phyloP scores from a whole-genome alignment of 345 rosid genomes.

The Bretschneidera sinensis region DNA sequence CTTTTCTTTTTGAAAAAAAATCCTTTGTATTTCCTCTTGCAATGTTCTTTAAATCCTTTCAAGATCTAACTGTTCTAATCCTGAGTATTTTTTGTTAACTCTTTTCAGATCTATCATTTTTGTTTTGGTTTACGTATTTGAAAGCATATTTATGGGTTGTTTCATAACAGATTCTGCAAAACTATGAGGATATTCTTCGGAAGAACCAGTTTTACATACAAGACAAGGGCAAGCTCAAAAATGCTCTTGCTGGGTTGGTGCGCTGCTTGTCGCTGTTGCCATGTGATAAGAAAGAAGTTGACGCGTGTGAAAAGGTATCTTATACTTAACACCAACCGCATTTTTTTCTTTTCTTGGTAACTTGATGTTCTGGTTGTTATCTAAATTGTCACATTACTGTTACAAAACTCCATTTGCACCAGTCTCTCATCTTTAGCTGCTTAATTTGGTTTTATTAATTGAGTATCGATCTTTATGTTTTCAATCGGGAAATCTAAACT shows the following conservation, averaged over 20 bases:
- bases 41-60: not conserved
- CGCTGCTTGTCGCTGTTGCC: slow-evolving; percentile 72
- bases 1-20: no score
- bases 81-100: no score
- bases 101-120: not conserved
- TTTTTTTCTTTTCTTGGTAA: no score
- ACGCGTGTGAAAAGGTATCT: slow-evolving; percentile 41
- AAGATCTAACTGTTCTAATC: not conserved
- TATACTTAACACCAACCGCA: not conserved
- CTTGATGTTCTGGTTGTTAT: not conserved
- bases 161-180: slow-evolving; percentile 61
- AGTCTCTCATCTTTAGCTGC: not conserved
- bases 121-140: no score
- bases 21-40: not conserved
- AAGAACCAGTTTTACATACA: slow-evolving; percentile 59
- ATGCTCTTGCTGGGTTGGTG: slow-evolving; percentile 62
- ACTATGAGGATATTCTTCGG: slow-evolving; percentile 62
- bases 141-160: slow-evolving; percentile 1
- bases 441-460: no score
- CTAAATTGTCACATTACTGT: no score
- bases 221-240: slow-evolving; percentile 67
- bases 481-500: no score
- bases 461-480: not conserved
- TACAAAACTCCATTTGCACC: no score
- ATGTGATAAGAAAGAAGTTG: slow-evolving; percentile 30